These are phyloP conservation scores for Leucogyrophana mollusca DNA, from an alignment of 768 basidiomycete species.

Conservation along the genomic window DNA sequence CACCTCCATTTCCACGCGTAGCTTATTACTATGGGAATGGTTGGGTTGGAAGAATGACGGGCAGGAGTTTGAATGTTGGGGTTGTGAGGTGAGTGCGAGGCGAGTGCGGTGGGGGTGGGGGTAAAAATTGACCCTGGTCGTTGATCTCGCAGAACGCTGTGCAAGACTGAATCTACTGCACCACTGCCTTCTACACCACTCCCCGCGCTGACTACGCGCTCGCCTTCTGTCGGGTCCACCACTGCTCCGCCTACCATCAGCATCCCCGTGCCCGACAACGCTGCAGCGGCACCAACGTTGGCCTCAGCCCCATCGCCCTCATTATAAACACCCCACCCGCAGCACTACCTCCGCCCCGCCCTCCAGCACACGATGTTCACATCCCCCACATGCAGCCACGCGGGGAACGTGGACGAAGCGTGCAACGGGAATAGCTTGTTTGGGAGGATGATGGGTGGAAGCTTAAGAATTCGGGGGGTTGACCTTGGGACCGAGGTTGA, in stretches of 20 bases:
- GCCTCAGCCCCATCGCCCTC: conserved; percentile 49
- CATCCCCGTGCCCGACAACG: conserved; percentile 55
- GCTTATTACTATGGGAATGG: too few species aligned
- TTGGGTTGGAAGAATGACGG: too few species aligned
- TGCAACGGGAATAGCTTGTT: conserved; percentile 41
- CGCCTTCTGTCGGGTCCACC: conserved; percentile 18
- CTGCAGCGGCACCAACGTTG: conserved; percentile 60
- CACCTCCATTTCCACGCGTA: too few species aligned
- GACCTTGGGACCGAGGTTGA: too few species aligned
- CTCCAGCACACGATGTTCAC: conserved; percentile 43
- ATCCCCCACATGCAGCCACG: conserved; percentile 39
- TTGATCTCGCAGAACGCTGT: too few species aligned
- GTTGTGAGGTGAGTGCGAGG: too few species aligned
- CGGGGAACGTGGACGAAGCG: conserved; percentile 28
- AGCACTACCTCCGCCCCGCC: conserved; percentile 49
- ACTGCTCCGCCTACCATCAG: conserved; percentile 15
- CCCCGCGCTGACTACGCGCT: too few species aligned
- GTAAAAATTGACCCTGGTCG: too few species aligned
- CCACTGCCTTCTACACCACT: too few species aligned
- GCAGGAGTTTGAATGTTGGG: too few species aligned
- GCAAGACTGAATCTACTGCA: too few species aligned
- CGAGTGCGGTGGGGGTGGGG: too few species aligned
- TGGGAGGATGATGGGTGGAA: conserved; percentile 58
- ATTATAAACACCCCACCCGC: conserved; percentile 59
- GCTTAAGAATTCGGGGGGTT: conserved; percentile 24